Evolutionary conservation across 306 rosid genomes (phyloP).

Genomic region (Lagenaria siceraria): DNA sequence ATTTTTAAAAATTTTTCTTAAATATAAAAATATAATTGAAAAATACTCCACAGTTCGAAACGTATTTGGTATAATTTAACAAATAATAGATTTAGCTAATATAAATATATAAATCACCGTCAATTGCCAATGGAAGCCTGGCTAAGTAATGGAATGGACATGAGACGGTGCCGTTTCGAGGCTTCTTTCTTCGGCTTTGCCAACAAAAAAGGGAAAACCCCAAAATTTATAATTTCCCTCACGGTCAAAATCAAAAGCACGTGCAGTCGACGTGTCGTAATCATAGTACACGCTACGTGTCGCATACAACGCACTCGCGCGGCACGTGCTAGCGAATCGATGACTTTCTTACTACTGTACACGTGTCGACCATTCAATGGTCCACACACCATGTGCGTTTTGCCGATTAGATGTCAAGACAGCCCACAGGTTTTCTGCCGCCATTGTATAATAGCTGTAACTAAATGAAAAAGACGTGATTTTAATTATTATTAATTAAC

Average conservation of each 20-base stretch:
- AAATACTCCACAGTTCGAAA: no score
- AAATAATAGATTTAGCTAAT: no score
- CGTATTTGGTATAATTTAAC: no score
- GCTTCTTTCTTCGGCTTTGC: no score
- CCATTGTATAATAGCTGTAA: neutral
- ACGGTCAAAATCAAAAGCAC: neutral
- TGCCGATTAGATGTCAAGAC: neutral
- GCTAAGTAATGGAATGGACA: no score
- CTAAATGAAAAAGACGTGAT: neutral
- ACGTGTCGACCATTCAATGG: neutral
- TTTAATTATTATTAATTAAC: neutral
- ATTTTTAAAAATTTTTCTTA: no score
- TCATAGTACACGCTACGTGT: neutral
- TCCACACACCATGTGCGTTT: neutral
- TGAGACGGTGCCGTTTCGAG: neutral
- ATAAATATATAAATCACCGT: neutral
- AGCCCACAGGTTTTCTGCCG: constrained; percentile 4
- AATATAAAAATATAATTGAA: no score
- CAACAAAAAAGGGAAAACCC: no score
- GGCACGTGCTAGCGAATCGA: neutral
- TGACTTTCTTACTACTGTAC: neutral
- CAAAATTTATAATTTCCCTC: no score
- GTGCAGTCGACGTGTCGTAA: neutral
- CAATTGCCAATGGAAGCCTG: neutral
- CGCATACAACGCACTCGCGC: neutral